These are phyloP conservation scores for Calocera viscosa DNA, from an alignment of 768 basidiomycete species.

Conservation along the genomic window DNA sequence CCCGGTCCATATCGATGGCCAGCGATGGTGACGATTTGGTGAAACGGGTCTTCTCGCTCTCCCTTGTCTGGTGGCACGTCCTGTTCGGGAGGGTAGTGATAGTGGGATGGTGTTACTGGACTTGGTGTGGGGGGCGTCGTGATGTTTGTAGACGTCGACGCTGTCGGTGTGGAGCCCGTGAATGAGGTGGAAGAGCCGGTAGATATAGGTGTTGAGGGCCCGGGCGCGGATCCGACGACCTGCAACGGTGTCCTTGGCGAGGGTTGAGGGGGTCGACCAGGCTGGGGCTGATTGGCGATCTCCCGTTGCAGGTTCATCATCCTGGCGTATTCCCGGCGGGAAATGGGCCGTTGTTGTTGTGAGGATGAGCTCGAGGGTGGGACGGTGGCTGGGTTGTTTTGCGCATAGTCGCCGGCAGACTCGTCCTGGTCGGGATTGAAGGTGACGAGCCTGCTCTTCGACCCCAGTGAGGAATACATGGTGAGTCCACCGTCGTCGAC, in stretches of 20 bases:
- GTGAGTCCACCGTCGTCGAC: not conserved
- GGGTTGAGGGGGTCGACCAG: not conserved
- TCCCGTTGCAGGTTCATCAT: not conserved
- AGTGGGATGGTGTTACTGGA: not conserved
- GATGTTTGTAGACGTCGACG: not conserved
- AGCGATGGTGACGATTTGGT: not conserved
- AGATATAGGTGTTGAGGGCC: not conserved
- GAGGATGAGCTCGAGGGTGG: not conserved
- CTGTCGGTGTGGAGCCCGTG: not conserved
- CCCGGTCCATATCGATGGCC: not conserved
- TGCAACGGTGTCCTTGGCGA: not conserved
- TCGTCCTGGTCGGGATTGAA: constrained; percentile 1
- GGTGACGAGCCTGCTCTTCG: not conserved
- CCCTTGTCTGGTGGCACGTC: not conserved
- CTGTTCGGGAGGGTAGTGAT: not conserved
- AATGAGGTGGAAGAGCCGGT: not conserved
- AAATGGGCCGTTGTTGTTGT: not conserved
- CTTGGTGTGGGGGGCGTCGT: not conserved
- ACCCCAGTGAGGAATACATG: not conserved
- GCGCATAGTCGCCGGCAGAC: not conserved
- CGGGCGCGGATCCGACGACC: not conserved
- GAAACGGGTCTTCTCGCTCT: not conserved
- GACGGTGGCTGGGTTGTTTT: not conserved
- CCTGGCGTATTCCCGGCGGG: not conserved
- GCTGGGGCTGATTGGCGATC: not conserved